Evolutionary conservation across 2,329 filamentous ascomycete genomes (phyloP).

Genomic region (Colletotrichum nymphaeae): DNA sequence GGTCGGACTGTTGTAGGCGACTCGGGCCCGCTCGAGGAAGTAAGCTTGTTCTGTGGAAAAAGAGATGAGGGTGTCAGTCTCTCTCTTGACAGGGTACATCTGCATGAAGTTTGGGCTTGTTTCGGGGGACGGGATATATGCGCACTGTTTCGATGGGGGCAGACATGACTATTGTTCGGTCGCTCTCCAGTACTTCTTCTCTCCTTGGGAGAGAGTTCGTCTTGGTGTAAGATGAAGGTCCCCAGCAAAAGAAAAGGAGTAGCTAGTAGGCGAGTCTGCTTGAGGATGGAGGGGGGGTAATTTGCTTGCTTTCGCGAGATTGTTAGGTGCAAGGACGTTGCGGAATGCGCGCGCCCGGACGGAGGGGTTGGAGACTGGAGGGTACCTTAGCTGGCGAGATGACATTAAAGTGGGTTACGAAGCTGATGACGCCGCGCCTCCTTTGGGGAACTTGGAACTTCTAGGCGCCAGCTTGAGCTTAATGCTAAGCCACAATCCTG

Average conservation of each 20-base stretch:
- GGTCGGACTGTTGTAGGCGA: slow-evolving; percentile 74
- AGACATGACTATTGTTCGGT: slow-evolving; percentile 50
- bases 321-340: slow-evolving; percentile 26
- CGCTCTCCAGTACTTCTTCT: neutral
- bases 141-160: slow-evolving; percentile 57
- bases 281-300: slow-evolving; percentile 2
- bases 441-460: neutral
- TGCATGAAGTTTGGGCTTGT: slow-evolving; percentile 35
- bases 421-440: slow-evolving; percentile 38
- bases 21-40: slow-evolving; percentile 61
- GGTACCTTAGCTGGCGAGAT: slow-evolving; percentile 31
- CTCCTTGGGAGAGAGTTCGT: neutral
- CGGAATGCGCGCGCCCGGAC: slow-evolving; percentile 24
- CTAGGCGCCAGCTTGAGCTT: slow-evolving; percentile 19
- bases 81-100: slow-evolving; percentile 14
- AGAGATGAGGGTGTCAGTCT: slow-evolving; percentile 28
- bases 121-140: slow-evolving; percentile 40
- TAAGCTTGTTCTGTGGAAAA: slow-evolving; percentile 55
- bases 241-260: slow-evolving; percentile 6
- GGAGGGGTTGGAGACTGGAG: slow-evolving; percentile 27
- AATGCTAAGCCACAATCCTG: slow-evolving; percentile 29
- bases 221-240: neutral
- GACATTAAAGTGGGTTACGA: slow-evolving; percentile 37
- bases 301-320: slow-evolving; percentile 25
- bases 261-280: neutral